These are phyloP conservation scores for Trichomonas vaginalis DNA, from an alignment of 208 protist species.

Conservation along the genomic window DNA sequence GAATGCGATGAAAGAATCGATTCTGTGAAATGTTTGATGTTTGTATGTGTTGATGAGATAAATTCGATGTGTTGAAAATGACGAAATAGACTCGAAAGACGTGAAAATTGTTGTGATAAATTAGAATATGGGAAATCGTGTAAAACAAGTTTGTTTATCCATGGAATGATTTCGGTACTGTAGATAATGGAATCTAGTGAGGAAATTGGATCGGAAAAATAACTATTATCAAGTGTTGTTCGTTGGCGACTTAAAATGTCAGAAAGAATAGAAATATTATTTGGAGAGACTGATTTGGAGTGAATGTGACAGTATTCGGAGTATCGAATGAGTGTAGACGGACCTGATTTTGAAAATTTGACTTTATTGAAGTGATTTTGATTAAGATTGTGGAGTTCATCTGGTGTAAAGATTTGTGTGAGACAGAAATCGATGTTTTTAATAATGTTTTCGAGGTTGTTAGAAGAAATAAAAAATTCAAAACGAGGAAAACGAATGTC, in stretches of 20 bases:
- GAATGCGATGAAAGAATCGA: neutral
- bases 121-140: neutral
- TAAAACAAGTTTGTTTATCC: neutral
- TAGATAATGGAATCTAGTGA: neutral
- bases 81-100: neutral
- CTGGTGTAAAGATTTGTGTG: neutral
- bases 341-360: neutral
- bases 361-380: neutral
- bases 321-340: neutral
- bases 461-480: neutral
- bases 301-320: neutral
- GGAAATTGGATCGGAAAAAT: neutral
- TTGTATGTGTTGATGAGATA: neutral
- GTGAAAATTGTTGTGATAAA: neutral
- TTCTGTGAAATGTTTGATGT: neutral
- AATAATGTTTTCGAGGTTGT: neutral
- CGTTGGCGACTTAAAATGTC: neutral
- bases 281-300: neutral
- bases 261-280: neutral
- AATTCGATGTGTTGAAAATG: neutral
- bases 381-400: neutral
- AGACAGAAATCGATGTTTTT: neutral
- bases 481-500: neutral
- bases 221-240: neutral
- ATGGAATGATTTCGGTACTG: neutral